Evolutionary conservation across 306 rosid genomes (phyloP), one percentile per base, ranked within the genome.

Genomic region (Betula pendula): DNA sequence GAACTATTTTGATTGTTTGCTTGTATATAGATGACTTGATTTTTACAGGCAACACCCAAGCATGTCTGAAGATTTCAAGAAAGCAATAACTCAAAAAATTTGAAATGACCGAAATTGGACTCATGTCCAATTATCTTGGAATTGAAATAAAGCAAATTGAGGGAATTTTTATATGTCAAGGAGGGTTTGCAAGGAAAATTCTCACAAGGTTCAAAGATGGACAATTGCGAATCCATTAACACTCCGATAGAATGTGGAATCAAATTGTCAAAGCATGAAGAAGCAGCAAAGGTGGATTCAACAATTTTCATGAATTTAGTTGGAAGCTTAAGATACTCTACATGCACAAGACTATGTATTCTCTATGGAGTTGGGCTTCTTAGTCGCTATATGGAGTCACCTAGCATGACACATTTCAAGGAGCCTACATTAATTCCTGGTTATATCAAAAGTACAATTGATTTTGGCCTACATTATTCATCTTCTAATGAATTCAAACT

Each of bases 141-240:
- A 38, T 38, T 38, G 42, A 5, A 5, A 38, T 6, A 45, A 73
- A 55, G 15, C 68, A 53, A 73, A 5, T 9, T 7, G 67, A 38
- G 22, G 38, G 13, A 38, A 72, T 53, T 20, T 51, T 72, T 48
- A 72, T 53, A 15, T 33, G 17, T 7, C 67, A 53, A 16, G 4
- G 55, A 73, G 53, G 67, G 2, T 55, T 20, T 25, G 17, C 3
- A 8, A 20, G 8, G 29, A 47, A 73, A 60, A 13, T 53, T 6
- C 51, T 73, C 0, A 73, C 53, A 33, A 73, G 53, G 66, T 73
- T 73, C n/a, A 73, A 73, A 20, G n/a, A 53, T 73, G 65, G 31
- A 38, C 9, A 22, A n/a, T 24, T 20, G 6, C n/a, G 15, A 72
- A 48, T 66, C 31, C 8, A 10, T 52, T 3, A 31, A 31, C 27